Evolutionary conservation across 768 basidiomycete species (phyloP).

Genomic region (Pisolithus microcarpus): DNA sequence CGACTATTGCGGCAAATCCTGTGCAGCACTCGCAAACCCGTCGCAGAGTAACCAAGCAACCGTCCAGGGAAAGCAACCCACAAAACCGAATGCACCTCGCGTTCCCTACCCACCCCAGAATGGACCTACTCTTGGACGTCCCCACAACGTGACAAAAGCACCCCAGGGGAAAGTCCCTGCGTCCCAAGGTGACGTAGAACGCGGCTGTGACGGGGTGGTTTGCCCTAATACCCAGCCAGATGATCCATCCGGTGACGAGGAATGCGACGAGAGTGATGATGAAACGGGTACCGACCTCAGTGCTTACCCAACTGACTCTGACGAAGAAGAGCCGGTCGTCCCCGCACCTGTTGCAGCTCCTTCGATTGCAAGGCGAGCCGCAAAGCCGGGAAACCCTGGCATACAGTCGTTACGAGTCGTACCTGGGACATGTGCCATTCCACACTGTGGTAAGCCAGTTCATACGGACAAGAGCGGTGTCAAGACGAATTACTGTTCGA

Average conservation of each 20-base stretch:
- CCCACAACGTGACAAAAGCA: constrained; percentile 11
- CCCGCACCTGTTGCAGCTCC: constrained; percentile 7
- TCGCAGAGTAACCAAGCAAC: constrained; percentile 12
- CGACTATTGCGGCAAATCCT: constrained; percentile 60
- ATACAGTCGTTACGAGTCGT: not conserved
- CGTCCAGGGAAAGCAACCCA: constrained; percentile 7
- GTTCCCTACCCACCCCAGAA: constrained; percentile 5
- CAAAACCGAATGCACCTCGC: constrained; percentile 17
- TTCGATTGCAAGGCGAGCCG: constrained; percentile 3
- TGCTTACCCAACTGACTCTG: constrained; percentile 27
- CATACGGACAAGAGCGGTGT: constrained; percentile 48
- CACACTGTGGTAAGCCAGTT: constrained; percentile 50
- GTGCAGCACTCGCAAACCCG: constrained; percentile 43
- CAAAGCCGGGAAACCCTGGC: constrained; percentile 10
- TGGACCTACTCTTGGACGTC: not conserved
- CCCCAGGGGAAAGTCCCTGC: constrained; percentile 8
- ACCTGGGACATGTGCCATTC: constrained; percentile 44
- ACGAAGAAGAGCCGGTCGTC: constrained; percentile 12
- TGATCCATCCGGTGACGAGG: constrained; percentile 20
- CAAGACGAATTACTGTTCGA: constrained; percentile 50
- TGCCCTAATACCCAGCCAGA: constrained; percentile 7
- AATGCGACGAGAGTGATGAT: constrained; percentile 14
- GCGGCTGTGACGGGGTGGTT: not conserved
- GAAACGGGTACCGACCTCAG: constrained; percentile 23
- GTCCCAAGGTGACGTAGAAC: constrained; percentile 16